Evolutionary conservation across 2,329 filamentous ascomycete species (phyloP).

Genomic region (Stagonosporopsis tanaceti): DNA sequence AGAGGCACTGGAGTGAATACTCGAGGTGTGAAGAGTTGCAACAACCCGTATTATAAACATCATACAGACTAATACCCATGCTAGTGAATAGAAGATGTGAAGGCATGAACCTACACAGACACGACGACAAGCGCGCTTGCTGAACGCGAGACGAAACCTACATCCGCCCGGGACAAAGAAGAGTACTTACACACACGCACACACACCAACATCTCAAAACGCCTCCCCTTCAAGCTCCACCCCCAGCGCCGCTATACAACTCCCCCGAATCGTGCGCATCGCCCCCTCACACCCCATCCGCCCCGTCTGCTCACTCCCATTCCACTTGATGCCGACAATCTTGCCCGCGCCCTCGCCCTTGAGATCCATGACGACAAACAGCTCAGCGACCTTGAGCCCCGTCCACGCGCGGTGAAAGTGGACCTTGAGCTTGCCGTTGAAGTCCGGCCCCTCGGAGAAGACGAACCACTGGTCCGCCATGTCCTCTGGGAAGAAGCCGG

Average conservation of each 20-base stretch:
- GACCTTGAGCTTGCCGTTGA: constrained; percentile 44
- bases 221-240: constrained; percentile 58
- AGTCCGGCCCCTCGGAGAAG: constrained; percentile 45
- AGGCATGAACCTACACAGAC: too few relatives aligned
- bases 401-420: constrained; percentile 47
- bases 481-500: constrained; percentile 34
- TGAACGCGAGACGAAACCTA: neutral
- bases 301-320: constrained; percentile 37
- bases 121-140: neutral
- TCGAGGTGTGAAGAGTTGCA: too few relatives aligned
- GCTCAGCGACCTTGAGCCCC: constrained; percentile 43
- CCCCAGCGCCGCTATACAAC: constrained; percentile 35
- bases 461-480: constrained; percentile 46
- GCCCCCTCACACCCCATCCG: constrained; percentile 40
- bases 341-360: constrained; percentile 47
- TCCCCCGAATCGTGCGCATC: constrained; percentile 38
- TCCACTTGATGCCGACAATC: constrained; percentile 48
- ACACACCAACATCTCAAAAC: constrained; percentile 56
- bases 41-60: too few relatives aligned
- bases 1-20: too few relatives aligned
- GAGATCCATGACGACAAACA: constrained; percentile 46
- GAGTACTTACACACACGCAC: neutral
- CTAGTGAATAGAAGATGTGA: too few relatives aligned
- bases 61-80: too few relatives aligned
- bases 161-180: neutral